Evolutionary conservation across 768 basidiomycete genomes (phyloP).

Genomic region (Tylopilus sp.): DNA sequence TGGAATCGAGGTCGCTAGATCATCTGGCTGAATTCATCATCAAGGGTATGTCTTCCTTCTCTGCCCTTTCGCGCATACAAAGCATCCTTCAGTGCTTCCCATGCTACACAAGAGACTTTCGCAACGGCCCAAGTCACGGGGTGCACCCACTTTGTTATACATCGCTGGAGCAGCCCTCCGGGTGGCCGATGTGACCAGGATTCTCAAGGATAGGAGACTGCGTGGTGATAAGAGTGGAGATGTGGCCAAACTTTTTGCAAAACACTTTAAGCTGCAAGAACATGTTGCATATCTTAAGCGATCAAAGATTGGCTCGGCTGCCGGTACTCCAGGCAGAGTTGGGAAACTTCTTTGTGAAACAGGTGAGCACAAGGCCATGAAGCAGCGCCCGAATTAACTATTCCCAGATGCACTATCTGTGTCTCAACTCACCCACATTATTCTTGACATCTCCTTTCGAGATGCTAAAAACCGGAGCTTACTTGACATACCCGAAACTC

Average conservation of each 20-base stretch:
- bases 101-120: slow-evolving; percentile 63
- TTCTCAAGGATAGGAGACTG: slow-evolving; percentile 64
- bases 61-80: not conserved
- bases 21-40: slow-evolving; percentile 72
- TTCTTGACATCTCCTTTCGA: slow-evolving; percentile 69
- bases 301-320: slow-evolving; percentile 86
- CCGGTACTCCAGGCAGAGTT: slow-evolving; percentile 88
- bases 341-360: slow-evolving; percentile 80
- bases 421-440: slow-evolving; percentile 77
- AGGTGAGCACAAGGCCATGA: slow-evolving; percentile 39
- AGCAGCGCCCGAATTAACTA: slow-evolving; percentile 3
- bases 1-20: slow-evolving; percentile 66
- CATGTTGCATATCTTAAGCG: slow-evolving; percentile 80
- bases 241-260: slow-evolving; percentile 93
- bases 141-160: slow-evolving; percentile 86
- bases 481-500: slow-evolving; percentile 80
- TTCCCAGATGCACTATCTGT: slow-evolving; percentile 63
- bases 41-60: slow-evolving; percentile 47
- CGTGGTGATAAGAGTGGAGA: slow-evolving; percentile 84
- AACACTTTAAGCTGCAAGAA: slow-evolving; percentile 87
- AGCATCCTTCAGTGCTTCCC: slow-evolving; percentile 51
- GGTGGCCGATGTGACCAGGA: slow-evolving; percentile 82
- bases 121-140: slow-evolving; percentile 72
- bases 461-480: slow-evolving; percentile 76
- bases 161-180: slow-evolving; percentile 87